A percentile compares a stretch with the other conserved stretches of the same genome.
Evolutionary conservation across 164 flowering plant species (phyloP).

Genomic region (Nelumbo lutea): DNA sequence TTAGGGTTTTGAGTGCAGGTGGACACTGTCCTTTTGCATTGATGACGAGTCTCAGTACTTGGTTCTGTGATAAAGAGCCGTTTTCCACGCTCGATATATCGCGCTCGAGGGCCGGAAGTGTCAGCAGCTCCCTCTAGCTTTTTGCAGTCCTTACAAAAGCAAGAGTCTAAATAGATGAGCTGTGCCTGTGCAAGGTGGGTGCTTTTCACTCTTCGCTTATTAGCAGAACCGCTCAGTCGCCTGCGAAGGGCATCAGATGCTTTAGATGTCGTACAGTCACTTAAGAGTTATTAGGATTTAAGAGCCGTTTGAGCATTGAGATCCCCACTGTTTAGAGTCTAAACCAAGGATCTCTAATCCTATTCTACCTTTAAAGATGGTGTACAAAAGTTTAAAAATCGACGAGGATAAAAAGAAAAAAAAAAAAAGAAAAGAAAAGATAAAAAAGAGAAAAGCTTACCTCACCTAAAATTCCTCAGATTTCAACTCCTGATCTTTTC

Average conservation of each 20-base stretch:
- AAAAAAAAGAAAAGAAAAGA: too few relatives aligned
- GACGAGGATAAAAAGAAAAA: too few relatives aligned
- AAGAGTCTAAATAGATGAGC: constrained; percentile 21
- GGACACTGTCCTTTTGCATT: constrained; percentile 43
- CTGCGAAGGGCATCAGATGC: constrained; percentile 13
- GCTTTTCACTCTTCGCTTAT: not conserved
- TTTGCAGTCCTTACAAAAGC: constrained; percentile 21
- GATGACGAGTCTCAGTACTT: constrained; percentile 35
- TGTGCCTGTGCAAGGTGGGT: not conserved
- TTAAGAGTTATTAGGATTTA: not conserved
- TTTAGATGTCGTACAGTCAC: constrained; percentile 3
- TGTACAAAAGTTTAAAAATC: not conserved
- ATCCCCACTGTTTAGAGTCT: not conserved
- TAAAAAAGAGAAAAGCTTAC: constrained; percentile 2
- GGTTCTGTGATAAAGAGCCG: constrained; percentile 9
- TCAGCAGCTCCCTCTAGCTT: constrained; percentile 19
- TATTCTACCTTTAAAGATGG: not conserved
- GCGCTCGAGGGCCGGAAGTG: constrained; percentile 19
- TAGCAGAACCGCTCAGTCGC: constrained; percentile 7
- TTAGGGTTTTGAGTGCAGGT: constrained; percentile 21
- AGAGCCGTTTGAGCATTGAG: not conserved
- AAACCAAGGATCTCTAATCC: not conserved
- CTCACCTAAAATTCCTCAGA: not conserved
- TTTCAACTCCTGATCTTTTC: constrained; percentile 2
- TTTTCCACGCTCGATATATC: constrained; percentile 22